Evolutionary conservation across 129 eudicot species (phyloP).

Genomic region (Gnaphalium uliginosum): DNA sequence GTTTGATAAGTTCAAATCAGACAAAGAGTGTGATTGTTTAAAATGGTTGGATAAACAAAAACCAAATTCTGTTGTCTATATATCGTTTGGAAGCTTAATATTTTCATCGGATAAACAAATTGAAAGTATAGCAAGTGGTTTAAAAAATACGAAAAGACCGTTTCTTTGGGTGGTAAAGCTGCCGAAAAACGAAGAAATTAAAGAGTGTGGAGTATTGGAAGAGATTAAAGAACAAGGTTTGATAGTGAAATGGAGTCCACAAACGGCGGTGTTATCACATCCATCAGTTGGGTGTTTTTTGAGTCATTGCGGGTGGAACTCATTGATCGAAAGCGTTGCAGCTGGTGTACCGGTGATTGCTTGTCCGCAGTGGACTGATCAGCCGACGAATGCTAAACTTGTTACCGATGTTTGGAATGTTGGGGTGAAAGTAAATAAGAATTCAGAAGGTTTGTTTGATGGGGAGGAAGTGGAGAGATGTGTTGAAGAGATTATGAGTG

Average conservation of each 20-base stretch:
- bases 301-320: constrained; percentile 66
- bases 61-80: constrained; percentile 42
- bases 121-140: constrained; percentile 32
- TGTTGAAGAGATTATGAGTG: constrained; percentile 40
- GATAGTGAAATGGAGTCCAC: constrained; percentile 49
- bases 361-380: constrained; percentile 52
- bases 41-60: constrained; percentile 41
- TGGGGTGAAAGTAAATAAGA: constrained; percentile 38
- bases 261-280: constrained; percentile 39
- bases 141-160: constrained; percentile 24
- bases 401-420: constrained; percentile 30
- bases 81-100: constrained; percentile 48
- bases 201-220: neutral
- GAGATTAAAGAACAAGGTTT: constrained; percentile 41
- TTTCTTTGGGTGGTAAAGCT: constrained; percentile 47
- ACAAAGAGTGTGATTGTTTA: constrained; percentile 27
- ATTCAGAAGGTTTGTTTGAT: constrained; percentile 18
- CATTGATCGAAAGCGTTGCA: constrained; percentile 35
- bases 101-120: constrained; percentile 21
- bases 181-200: constrained; percentile 1
- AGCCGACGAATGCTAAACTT: constrained; percentile 58
- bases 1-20: constrained; percentile 10
- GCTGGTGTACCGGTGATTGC: constrained; percentile 58
- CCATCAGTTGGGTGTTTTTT: constrained; percentile 46
- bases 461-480: constrained; percentile 45